Evolutionary conservation across 768 basidiomycete species (phyloP).

Genomic region (Chlorophyllum brunneum): DNA sequence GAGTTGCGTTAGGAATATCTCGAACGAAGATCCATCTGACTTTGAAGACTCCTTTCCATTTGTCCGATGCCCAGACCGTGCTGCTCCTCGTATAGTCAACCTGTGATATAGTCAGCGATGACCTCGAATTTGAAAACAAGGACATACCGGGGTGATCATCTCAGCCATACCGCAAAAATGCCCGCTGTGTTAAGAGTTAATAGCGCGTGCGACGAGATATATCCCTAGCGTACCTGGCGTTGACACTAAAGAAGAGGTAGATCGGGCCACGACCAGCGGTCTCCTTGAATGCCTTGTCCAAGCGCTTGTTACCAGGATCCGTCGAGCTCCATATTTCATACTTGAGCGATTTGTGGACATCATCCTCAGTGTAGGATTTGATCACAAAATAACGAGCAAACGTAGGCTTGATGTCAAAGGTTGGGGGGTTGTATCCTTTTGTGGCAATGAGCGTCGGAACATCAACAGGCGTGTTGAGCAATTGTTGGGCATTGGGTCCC

Average conservation of each 20-base stretch:
- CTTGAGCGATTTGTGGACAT: slow-evolving; percentile 97
- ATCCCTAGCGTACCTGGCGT: slow-evolving; percentile 54
- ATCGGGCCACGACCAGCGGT: slow-evolving; percentile 89
- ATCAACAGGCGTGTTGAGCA: slow-evolving; percentile 71
- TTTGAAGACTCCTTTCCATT: slow-evolving; percentile 99
- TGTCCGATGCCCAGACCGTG: slow-evolving; percentile 98
- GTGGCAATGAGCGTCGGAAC: slow-evolving; percentile 79
- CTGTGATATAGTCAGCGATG: slow-evolving; percentile 24
- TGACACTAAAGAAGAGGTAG: slow-evolving; percentile 98
- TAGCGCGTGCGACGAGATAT: slow-evolving; percentile 25
- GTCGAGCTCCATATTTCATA: slow-evolving; percentile 99
- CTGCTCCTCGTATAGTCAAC: slow-evolving; percentile 94
- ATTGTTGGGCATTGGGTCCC: slow-evolving; percentile 36
- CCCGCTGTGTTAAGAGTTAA: slow-evolving; percentile 45
- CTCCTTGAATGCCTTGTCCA: slow-evolving; percentile 97
- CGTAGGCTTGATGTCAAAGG: slow-evolving; percentile 76
- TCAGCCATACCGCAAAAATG: slow-evolving; percentile 99
- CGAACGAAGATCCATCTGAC: slow-evolving; percentile 97
- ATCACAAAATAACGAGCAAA: slow-evolving; percentile 95
- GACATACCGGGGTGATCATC: slow-evolving; percentile 86
- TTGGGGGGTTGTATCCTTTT: slow-evolving; percentile 89
- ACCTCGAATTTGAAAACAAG: background rate
- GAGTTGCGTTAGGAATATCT: slow-evolving; percentile 86
- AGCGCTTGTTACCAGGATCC: slow-evolving; percentile 93
- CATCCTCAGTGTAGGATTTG: slow-evolving; percentile 98